Evolutionary conservation across 768 basidiomycete species (phyloP), one percentile per base, ranked within the genome.

Genomic region (Lentinus tigrinus): DNA sequence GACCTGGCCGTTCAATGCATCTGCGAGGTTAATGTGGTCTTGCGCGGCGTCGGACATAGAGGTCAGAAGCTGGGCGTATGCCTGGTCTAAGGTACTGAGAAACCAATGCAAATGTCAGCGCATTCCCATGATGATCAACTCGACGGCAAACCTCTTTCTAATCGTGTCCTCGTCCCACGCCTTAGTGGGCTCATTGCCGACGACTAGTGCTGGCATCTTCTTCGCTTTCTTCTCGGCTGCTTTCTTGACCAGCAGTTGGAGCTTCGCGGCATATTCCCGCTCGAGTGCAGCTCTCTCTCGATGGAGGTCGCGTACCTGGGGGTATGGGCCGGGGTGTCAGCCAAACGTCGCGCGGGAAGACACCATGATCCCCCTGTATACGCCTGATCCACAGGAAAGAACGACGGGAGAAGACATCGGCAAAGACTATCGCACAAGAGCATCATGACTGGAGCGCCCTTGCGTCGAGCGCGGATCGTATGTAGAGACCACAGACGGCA

Each of bases 261-360:
- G 76, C 68, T 89, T 92, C 24, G 72, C 68, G 0, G 90, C 88
- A 68, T 91, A 93, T 68, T 94, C 91, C 51, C 87, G 83, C 70
- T 94, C 92, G 11, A 93, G 74, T 7, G 76, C 79, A 10, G 75
- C 84, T 44, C 86, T 81, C 50, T 87, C 87, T 42, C 77, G 75
- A 67, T 90, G 87, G 49, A 93, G 64, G 44, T 93, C 90, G 56
- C 88, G 83, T 52, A 89, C 81, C 91, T 93, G 42, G 40, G 3
- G 51, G 19, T 52, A 53, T 4, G 44, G 56, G 28, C 60, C 52
- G 57, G 57, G 39, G 58, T 57, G 46, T 38, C 42, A 36, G 64
- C 10, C 24, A 19, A 9, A 24, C 24, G 43, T 46, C 21, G 43
- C 4, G 43, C 16, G 14, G 16, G 16, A 65, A 31, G 39, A 61